Conservation (phyloP, 2,329 filamentous ascomycete genomes). For the Dactylellina leptospora region DNA sequence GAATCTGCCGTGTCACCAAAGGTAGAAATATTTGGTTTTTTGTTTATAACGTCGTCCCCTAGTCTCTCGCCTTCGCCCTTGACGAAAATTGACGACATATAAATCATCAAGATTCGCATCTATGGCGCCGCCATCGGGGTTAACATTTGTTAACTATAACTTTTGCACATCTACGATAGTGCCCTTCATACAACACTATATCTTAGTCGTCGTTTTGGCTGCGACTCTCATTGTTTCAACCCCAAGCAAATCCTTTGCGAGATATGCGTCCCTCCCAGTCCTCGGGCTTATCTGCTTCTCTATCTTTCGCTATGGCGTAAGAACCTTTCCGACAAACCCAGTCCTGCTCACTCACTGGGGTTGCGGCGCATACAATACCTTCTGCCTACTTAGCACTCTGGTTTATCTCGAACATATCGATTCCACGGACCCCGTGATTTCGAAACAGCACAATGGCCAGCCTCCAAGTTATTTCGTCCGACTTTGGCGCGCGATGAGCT, state of each 20-base stretch:
- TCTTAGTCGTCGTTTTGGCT: conserved; percentile 17
- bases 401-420: conserved; percentile 25
- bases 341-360: conserved; percentile 24
- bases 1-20: too few relatives aligned
- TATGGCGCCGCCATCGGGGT: conserved; percentile 8
- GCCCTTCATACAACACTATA: conserved; percentile 15
- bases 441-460: conserved; percentile 22
- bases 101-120: background rate
- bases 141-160: conserved; percentile 24
- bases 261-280: conserved; percentile 36
- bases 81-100: too few relatives aligned
- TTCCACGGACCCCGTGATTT: conserved; percentile 28
- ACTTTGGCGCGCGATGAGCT: conserved; percentile 31
- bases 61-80: too few relatives aligned
- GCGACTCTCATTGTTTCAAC: conserved; percentile 32
- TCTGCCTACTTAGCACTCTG: conserved; percentile 9
- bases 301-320: conserved; percentile 6
- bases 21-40: too few relatives aligned
- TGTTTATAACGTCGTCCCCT: too few relatives aligned
- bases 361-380: conserved; percentile 11
- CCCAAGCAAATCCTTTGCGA: conserved; percentile 22
- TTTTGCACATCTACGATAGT: conserved; percentile 20
- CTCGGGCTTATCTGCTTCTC: conserved; percentile 18
- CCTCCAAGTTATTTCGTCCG: conserved; percentile 37
- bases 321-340: conserved; percentile 19